phyloP scores from a whole-genome alignment of 2,329 filamentous ascomycete species.

The Arthrinium puccinioides region DNA sequence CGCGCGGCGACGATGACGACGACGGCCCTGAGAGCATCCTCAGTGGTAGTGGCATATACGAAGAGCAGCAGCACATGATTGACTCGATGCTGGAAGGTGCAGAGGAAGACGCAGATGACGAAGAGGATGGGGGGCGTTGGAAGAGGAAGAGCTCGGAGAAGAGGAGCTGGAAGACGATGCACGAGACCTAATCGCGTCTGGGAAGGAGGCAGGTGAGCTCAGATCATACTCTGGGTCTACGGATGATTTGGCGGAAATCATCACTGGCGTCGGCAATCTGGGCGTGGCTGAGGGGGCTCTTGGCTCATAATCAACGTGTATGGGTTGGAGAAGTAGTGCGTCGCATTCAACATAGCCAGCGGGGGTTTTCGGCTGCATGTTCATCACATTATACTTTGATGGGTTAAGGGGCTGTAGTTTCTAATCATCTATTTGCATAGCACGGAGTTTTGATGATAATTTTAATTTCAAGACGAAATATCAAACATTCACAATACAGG shows the following conservation, averaged over 20 bases:
- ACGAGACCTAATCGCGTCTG: conserved; percentile 8
- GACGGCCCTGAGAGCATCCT: conserved; percentile 34
- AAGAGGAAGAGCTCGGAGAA: conserved; percentile 18
- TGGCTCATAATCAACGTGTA: no score
- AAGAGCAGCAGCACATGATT: conserved; percentile 34
- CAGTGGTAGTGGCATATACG: conserved; percentile 34
- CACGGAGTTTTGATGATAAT: no score
- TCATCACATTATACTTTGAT: no score
- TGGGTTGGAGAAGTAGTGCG: background rate
- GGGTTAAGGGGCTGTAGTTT: no score
- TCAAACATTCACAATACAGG: no score
- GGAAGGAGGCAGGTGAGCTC: no score
- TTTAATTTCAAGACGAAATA: no score
- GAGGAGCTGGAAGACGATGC: background rate
- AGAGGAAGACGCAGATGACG: conserved; percentile 17
- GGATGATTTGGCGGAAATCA: conserved; percentile 47
- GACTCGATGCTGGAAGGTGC: conserved; percentile 31
- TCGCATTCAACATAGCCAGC: conserved; percentile 1
- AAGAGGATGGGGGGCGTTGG: conserved; percentile 29
- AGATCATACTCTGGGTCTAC: no score
- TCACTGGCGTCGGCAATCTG: conserved; percentile 51
- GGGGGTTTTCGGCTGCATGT: background rate
- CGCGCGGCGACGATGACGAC: conserved; percentile 25
- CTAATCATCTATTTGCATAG: no score
- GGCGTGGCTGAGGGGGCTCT: no score